Evolutionary conservation across 768 basidiomycete species (phyloP), one percentile per base, ranked within the genome.

Genomic region (Tylopilus felleus): DNA sequence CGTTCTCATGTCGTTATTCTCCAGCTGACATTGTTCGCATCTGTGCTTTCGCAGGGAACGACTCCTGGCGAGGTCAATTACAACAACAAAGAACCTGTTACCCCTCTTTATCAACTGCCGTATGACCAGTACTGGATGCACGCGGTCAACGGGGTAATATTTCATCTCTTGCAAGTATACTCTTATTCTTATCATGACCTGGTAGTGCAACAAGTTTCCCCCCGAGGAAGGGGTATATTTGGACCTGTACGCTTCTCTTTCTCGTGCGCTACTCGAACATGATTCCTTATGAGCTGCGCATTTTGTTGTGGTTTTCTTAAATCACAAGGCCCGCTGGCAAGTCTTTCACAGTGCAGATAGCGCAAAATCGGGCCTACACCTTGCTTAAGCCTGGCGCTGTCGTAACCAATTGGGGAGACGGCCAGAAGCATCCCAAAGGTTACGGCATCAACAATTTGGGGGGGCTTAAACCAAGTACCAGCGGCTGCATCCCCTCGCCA

Each of bases 101-200:
- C 3, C 0, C 62, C 62, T 5, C 48, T 64, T 22, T 61, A 16
- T 12, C 0, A 53, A 0, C 5, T 63, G 22, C 0, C 5, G 1
- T 35, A 39, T 9, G 1, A 0, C 0, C 7, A 61, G 0, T 63
- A 27, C 29, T 62, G 63, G 63, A n/a, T 61, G 13, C 59, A 62
- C 25, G 0, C 0, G 4, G 1, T 0, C 0, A 2, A 63, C 14
- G 1, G 2, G 17, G 62, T 63, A 55, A 41, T 5, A 23, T 41
- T 35, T 9, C 17, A 19, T 17, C 4, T 31, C 10, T 16, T 51
- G 14, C 17, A 13, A 4, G 19, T 14, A 12, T 17, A 13, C 7
- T 14, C 8, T 17, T 28, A 8, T 47, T 8, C 28, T 55, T 41
- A 59, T 31, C 9, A 29, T 10, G 21, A 33, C 22, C 29, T 22